Percentiles rank a stretch among this genome's conserved stretches.
Evolutionary conservation across 164 flowering plant species (phyloP).

Genomic region (Malania oleifera): DNA sequence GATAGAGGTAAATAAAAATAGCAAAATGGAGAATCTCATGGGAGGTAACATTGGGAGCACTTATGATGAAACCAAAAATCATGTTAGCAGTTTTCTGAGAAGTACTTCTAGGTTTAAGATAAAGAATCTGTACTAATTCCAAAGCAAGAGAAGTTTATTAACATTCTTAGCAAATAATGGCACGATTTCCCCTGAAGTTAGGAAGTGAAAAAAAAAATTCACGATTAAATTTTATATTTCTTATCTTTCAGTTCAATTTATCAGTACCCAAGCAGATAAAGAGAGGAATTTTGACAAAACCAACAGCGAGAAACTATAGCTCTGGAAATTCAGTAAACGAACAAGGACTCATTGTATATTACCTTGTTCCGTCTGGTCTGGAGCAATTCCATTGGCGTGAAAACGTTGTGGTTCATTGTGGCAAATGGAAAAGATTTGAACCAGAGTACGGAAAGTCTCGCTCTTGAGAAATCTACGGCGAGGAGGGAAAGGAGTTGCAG

Average conservation of each 20-base stretch:
- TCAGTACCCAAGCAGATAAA: background rate
- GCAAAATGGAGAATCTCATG: background rate
- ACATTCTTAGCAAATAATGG: too few relatives aligned
- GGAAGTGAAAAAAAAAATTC: too few relatives aligned
- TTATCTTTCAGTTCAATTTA: background rate
- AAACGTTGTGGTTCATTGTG: conserved; percentile 18
- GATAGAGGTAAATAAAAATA: conserved; percentile 2
- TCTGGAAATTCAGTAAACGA: too few relatives aligned
- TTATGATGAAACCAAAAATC: background rate
- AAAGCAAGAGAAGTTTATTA: too few relatives aligned
- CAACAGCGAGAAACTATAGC: too few relatives aligned
- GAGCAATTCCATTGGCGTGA: background rate
- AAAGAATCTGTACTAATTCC: too few relatives aligned
- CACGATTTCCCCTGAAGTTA: too few relatives aligned
- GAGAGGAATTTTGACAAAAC: too few relatives aligned
- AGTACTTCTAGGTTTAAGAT: too few relatives aligned
- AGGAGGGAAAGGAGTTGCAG: conserved; percentile 15
- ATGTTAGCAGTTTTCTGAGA: too few relatives aligned
- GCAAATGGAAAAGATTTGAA: conserved; percentile 32
- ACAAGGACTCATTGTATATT: background rate
- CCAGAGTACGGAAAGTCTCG: conserved; percentile 26
- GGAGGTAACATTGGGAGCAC: background rate
- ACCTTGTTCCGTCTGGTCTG: conserved; percentile 13
- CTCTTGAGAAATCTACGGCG: conserved; percentile 40
- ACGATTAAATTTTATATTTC: too few relatives aligned